phyloP scores from a whole-genome alignment of 257 asterid genomes.

The Nicotiana obtusifolia region DNA sequence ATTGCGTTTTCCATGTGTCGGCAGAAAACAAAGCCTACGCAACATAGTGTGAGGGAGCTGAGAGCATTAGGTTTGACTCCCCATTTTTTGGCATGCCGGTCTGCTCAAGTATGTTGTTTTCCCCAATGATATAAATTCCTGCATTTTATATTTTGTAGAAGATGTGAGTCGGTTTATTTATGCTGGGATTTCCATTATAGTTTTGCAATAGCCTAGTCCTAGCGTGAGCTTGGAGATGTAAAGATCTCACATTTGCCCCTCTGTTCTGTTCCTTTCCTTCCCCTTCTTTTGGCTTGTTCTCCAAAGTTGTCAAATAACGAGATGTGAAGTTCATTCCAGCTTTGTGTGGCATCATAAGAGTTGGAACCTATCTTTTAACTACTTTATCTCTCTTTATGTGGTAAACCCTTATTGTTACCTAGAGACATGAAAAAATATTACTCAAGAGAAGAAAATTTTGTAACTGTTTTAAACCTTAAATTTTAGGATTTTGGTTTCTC shows the following conservation, averaged over 20 bases:
- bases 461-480: not conserved
- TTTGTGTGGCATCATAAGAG: not conserved
- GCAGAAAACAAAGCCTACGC: slow-evolving; percentile 90
- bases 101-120: slow-evolving; percentile 41
- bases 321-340: not conserved
- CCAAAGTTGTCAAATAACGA: not conserved
- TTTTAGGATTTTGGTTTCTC: not conserved
- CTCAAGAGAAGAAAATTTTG: not conserved
- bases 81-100: slow-evolving; percentile 74
- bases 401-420: not conserved
- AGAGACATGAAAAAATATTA: not conserved
- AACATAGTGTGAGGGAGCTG: slow-evolving; percentile 77
- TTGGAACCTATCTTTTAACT: not conserved
- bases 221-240: not conserved
- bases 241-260: slow-evolving; percentile 4
- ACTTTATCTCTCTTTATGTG: not conserved
- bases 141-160: not conserved
- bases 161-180: not conserved
- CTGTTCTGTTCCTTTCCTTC: not conserved
- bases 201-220: not conserved
- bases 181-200: not conserved
- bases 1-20: not conserved
- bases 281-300: not conserved
- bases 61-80: slow-evolving; percentile 71
- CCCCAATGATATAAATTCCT: not conserved